Conservation (phyloP, 2,329 filamentous ascomycete genomes). For the Xylariomycetidae sp. region DNA sequence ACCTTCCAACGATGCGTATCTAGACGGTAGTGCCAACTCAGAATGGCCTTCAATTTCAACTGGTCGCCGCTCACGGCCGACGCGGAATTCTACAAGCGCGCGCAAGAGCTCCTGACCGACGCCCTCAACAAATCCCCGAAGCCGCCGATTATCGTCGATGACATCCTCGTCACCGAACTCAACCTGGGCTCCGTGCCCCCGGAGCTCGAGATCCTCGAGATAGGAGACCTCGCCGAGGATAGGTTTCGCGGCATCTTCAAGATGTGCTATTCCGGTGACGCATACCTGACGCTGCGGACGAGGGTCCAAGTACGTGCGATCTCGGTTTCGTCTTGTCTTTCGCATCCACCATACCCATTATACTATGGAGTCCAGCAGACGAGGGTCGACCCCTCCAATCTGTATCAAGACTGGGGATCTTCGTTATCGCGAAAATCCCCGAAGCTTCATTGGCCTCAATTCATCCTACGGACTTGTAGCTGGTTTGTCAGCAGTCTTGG, state of each 20-base stretch:
- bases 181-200: conserved; percentile 93
- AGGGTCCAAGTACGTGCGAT: conserved; percentile 70
- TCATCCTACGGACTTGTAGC: no score
- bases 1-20: conserved; percentile 16
- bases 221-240: conserved; percentile 95
- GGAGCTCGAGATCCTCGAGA: conserved; percentile 93
- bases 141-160: conserved; percentile 97
- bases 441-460: no score
- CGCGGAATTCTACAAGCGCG: conserved; percentile 81
- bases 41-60: conserved; percentile 99
- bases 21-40: conserved; percentile 36
- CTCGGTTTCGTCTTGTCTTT: conserved; percentile 3
- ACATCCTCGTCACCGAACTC: conserved; percentile 96
- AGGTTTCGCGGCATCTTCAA: conserved; percentile 98
- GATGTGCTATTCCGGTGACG: conserved; percentile 96
- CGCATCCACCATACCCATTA: conserved; percentile 1
- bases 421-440: no score
- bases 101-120: conserved; percentile 87
- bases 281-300: conserved; percentile 90
- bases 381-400: no score
- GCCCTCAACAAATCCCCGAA: conserved; percentile 97
- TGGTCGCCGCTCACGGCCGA: conserved; percentile 98
- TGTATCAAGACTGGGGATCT: no score
- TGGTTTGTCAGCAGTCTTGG: no score
- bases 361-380: no score